These are phyloP conservation scores for Glycine tomentella DNA, from an alignment of 306 rosid species.

Conservation along the genomic window DNA sequence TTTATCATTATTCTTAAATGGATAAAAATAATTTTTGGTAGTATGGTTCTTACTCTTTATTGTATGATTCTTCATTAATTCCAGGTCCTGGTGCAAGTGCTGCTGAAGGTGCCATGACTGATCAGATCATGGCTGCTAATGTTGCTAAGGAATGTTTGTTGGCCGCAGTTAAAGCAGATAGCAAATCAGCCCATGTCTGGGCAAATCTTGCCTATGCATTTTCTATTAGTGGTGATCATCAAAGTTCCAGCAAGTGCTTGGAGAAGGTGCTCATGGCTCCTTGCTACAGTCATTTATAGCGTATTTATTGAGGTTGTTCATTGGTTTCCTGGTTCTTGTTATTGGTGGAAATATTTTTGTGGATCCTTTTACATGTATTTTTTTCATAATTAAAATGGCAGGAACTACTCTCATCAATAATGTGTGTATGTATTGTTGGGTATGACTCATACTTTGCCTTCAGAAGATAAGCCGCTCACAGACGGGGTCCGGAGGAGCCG, in stretches of 20 bases:
- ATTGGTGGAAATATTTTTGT: conserved; percentile 31
- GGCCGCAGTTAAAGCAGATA: conserved; percentile 79
- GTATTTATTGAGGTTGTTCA: conserved; percentile 59
- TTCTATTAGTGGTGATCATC: conserved; percentile 76
- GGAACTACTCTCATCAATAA: conserved; percentile 17
- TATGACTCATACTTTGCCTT: too few relatives aligned
- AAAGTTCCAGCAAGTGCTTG: conserved; percentile 92
- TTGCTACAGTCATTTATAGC: conserved; percentile 59
- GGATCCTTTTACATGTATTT: conserved; percentile 7
- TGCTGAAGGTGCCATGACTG: conserved; percentile 66
- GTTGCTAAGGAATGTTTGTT: conserved; percentile 93
- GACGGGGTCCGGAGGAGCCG: too few relatives aligned
- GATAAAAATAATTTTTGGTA: conserved; percentile 41
- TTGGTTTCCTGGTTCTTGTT: conserved; percentile 60
- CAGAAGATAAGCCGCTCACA: too few relatives aligned
- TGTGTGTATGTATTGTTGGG: conserved; percentile 16
- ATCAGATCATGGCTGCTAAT: conserved; percentile 67
- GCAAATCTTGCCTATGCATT: conserved; percentile 89
- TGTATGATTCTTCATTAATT: conserved; percentile 37
- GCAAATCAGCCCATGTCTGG: conserved; percentile 94
- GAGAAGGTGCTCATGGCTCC: conserved; percentile 90
- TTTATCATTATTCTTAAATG: conserved; percentile 19
- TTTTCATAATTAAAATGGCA: conserved; percentile 20
- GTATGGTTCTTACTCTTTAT: conserved; percentile 10
- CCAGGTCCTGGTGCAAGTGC: conserved; percentile 94